Evolutionary conservation across 495 filamentous ascomycete genomes (phyloP).

Genomic region (Aspergillus mulundensis): DNA sequence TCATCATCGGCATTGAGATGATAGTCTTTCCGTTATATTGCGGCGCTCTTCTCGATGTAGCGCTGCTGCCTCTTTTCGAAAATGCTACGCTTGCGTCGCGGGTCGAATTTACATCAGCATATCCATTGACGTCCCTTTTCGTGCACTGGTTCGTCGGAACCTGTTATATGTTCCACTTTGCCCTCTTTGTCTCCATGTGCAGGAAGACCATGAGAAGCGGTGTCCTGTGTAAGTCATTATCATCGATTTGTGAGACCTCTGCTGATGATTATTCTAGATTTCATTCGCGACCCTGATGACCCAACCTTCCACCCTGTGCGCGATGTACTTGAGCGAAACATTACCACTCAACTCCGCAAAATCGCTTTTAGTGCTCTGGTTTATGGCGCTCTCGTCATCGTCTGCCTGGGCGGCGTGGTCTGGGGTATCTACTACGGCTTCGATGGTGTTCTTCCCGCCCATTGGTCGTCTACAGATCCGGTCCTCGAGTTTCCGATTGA

Average conservation of each 20-base stretch:
- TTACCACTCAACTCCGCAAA: slow-evolving; percentile 90
- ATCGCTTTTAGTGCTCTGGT: slow-evolving; percentile 94
- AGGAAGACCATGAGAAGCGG: slow-evolving; percentile 93
- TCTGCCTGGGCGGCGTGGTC: slow-evolving; percentile 92
- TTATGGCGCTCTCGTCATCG: slow-evolving; percentile 86
- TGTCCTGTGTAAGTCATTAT: slow-evolving; percentile 69
- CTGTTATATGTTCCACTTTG: slow-evolving; percentile 99
- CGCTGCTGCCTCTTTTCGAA: slow-evolving; percentile 84
- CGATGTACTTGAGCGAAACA: slow-evolving; percentile 90
- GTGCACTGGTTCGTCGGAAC: slow-evolving; percentile 99
- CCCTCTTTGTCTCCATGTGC: slow-evolving; percentile 98
- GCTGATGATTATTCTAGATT: slow-evolving; percentile 55
- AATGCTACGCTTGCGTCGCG: slow-evolving; percentile 70
- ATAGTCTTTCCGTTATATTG: slow-evolving; percentile 95
- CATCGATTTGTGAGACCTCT: neutral
- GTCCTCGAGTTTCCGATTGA: slow-evolving; percentile 94
- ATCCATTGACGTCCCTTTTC: slow-evolving; percentile 84
- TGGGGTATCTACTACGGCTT: slow-evolving; percentile 74
- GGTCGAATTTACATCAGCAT: slow-evolving; percentile 66
- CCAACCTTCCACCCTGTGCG: slow-evolving; percentile 97
- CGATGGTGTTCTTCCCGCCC: slow-evolving; percentile 75
- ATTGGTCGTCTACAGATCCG: slow-evolving; percentile 86
- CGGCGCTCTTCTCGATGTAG: slow-evolving; percentile 82
- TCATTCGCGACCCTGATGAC: slow-evolving; percentile 97
- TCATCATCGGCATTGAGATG: slow-evolving; percentile 99